Conservation (phyloP, 202 grass and related monocot species). For the Dendrocalamus latiflorus region DNA sequence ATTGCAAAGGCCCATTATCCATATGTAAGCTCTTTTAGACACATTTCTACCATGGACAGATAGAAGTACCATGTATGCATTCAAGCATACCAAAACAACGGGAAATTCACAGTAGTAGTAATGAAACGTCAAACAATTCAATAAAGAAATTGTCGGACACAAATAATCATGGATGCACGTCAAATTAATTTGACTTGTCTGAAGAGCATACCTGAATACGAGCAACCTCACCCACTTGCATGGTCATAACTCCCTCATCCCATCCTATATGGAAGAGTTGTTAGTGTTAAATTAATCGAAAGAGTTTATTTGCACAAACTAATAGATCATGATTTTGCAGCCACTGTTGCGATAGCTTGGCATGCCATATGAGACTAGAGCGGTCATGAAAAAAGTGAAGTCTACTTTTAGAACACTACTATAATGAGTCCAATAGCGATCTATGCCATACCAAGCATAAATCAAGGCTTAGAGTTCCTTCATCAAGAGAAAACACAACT, state of each 20-base stretch:
- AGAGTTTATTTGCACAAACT: neutral
- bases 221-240: conserved; percentile 90
- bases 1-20: neutral
- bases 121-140: neutral
- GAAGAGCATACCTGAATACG: conserved; percentile 54
- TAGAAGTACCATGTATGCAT: neutral
- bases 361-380: neutral
- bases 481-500: neutral
- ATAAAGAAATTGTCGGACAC: neutral
- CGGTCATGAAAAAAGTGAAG: neutral
- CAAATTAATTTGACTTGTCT: neutral
- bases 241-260: conserved; percentile 93
- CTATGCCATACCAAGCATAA: neutral
- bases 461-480: neutral
- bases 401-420: neutral
- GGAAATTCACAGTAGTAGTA: neutral
- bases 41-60: neutral
- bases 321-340: neutral
- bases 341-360: neutral
- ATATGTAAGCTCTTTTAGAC: neutral
- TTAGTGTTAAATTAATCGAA: neutral
- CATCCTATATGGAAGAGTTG: conserved; percentile 58
- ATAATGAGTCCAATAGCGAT: neutral
- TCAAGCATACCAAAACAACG: neutral
- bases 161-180: neutral